Conservation (phyloP, 768 basidiomycete genomes). For the Paxillus ammoniavirescens region DNA sequence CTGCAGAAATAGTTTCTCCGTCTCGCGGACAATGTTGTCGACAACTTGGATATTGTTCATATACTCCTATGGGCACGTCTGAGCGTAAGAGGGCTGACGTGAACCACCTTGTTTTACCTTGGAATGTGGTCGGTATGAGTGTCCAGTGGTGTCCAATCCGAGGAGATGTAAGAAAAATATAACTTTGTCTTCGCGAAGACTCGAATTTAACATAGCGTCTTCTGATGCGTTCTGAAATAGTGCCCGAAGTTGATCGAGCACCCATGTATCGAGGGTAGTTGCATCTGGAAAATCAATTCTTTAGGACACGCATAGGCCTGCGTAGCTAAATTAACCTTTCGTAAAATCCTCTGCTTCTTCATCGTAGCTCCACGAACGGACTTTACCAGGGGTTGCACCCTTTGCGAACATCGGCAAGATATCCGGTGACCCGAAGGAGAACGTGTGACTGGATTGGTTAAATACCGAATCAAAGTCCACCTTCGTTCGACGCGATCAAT, state of each 20-base stretch:
- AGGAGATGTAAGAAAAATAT: slow-evolving; percentile 84
- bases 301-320: neutral
- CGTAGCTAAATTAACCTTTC: slow-evolving; percentile 47
- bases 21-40: slow-evolving; percentile 66
- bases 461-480: slow-evolving; percentile 88
- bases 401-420: slow-evolving; percentile 84
- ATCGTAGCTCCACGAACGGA: slow-evolving; percentile 73
- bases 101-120: slow-evolving; percentile 39
- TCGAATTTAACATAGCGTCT: slow-evolving; percentile 44
- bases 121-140: slow-evolving; percentile 83
- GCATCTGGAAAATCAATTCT: slow-evolving; percentile 50
- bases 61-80: slow-evolving; percentile 58
- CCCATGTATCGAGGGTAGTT: slow-evolving; percentile 76
- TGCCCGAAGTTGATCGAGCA: slow-evolving; percentile 60
- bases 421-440: slow-evolving; percentile 85
- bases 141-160: slow-evolving; percentile 84
- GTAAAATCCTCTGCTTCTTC: slow-evolving; percentile 85
- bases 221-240: slow-evolving; percentile 65
- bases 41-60: slow-evolving; percentile 82
- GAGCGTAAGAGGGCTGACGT: neutral
- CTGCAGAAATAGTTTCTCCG: slow-evolving; percentile 56
- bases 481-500: slow-evolving; percentile 18
- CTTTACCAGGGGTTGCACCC: slow-evolving; percentile 68
- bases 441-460: slow-evolving; percentile 76
- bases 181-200: slow-evolving; percentile 57